Evolutionary conservation across 371 early-diverging fungal species (phyloP), one percentile per base, ranked within the genome.

Genomic region (Coemansia sp.): DNA sequence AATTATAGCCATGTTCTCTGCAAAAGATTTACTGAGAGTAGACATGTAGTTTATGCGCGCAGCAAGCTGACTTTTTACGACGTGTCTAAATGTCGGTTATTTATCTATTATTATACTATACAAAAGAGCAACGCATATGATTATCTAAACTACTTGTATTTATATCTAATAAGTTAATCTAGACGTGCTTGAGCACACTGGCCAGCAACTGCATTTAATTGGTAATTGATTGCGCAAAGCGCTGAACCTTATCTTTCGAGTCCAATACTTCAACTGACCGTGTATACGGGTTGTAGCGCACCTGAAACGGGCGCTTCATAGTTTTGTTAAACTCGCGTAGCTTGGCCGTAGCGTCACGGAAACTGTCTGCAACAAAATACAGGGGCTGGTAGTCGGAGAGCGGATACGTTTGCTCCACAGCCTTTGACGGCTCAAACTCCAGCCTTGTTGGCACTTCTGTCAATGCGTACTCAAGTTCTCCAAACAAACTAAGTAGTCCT

Each of bases 291-390:
- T 95, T 94, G 84, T 98, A 96, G 32, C 93, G 87, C 40, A 94
- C 92, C 19, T 88, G 87, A 83, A 96, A 98, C 3, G 95, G 94
- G 7, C 98, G 86, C 32, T 88, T 83, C 82, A 93, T 83, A 2
- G 78, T 82, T 15, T 85, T 78, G 55, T 96, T 92, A 82, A 90
- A 97, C 60, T 94, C 92, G 26, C 92, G 88, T 40, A 97, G 92
- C 69, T 94, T 89, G 69, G 90, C 89, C 84, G 94, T 94, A 29
- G 95, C 95, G 79, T 93, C 91, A 67, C 89, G 87, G 84, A 98
- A 97, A 56, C 90, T 90, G 24, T 95, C 94, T 3, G 97, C 96
- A 7, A 98, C 94, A 85, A 90, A 98, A 79, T 98, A 98, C n/a
- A 90, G 85, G 7, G 96, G 96, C 82, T 98, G 98, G 87, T 90